These are phyloP conservation scores for Claviceps pusilla DNA, from an alignment of 2,329 filamentous ascomycete genomes.

Conservation along the genomic window DNA sequence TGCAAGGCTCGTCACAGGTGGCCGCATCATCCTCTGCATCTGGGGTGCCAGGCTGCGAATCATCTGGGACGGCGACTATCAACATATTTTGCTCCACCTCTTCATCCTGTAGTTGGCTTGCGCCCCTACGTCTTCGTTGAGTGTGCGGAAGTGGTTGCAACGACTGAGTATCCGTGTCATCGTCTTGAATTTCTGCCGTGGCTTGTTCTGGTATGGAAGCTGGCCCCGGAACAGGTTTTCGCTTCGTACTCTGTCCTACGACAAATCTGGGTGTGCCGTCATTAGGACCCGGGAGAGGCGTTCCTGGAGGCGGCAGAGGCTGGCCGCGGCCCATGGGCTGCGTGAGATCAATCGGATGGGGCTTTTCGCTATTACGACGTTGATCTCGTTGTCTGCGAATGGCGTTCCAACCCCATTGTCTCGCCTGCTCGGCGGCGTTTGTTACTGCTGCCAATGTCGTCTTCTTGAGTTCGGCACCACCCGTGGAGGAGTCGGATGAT, in stretches of 20 bases:
- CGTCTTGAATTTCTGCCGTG: constrained; percentile 11
- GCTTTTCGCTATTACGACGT: constrained; percentile 19
- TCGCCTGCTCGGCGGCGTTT: constrained; percentile 39
- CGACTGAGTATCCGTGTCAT: constrained; percentile 13
- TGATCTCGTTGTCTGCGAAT: constrained; percentile 35
- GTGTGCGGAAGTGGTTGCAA: constrained; percentile 32
- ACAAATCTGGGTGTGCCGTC: constrained; percentile 44
- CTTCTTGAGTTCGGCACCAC: constrained; percentile 26
- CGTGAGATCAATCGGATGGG: constrained; percentile 27
- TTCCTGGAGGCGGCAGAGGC: constrained; percentile 67
- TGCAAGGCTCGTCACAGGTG: constrained; percentile 8
- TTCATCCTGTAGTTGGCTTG: constrained; percentile 20
- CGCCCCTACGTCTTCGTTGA: constrained; percentile 24
- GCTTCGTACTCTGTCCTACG: constrained; percentile 42
- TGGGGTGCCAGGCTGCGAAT: constrained; percentile 44
- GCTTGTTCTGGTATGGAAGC: constrained; percentile 17
- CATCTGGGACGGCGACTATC: constrained; percentile 49
- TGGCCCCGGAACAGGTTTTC: constrained; percentile 48
- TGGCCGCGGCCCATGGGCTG: constrained; percentile 72
- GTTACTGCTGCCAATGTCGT: constrained; percentile 39
- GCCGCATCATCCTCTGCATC: constrained; percentile 21
- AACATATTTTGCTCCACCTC: constrained; percentile 38
- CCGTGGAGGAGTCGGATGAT: constrained; percentile 22
- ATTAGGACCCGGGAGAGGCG: constrained; percentile 54
- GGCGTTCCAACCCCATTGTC: constrained; percentile 45